Evolutionary conservation across 202 grass and related monocot species (phyloP).

Genomic region (Schoenoplectus tabernaemontani): DNA sequence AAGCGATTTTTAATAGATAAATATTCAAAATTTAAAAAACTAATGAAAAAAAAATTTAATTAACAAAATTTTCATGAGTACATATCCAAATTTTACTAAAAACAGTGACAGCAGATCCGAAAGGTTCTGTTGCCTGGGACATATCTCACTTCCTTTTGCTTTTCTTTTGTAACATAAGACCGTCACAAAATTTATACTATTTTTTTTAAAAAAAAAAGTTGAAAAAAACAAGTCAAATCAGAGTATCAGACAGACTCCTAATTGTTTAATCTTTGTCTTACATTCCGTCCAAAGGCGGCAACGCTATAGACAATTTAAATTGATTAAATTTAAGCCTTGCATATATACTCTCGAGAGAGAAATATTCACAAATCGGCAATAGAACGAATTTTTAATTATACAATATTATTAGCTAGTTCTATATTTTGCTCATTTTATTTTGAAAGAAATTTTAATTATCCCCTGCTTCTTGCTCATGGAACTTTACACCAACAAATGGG

Average conservation of each 20-base stretch:
- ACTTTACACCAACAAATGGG: too few species aligned
- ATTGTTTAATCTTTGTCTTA: neutral
- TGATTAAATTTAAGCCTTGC: neutral
- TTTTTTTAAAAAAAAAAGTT: neutral
- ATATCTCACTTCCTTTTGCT: neutral
- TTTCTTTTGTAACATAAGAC: neutral
- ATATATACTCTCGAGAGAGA: neutral
- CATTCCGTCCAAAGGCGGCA: conserved; percentile 8
- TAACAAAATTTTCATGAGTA: too few species aligned
- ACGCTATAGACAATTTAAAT: neutral
- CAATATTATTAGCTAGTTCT: neutral
- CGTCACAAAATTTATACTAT: neutral
- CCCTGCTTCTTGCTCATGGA: neutral
- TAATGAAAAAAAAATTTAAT: too few species aligned
- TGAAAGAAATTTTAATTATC: neutral
- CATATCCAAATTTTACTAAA: too few species aligned
- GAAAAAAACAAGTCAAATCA: neutral
- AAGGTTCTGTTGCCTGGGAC: neutral
- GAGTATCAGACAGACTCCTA: neutral
- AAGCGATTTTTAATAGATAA: too few species aligned
- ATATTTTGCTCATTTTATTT: neutral
- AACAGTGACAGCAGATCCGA: neutral
- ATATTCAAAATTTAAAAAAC: too few species aligned
- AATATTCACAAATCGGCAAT: neutral
- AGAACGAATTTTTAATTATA: neutral